A percentile compares a stretch with the other conserved stretches of the same genome.
Conservation (phyloP, 106 monocot genomes). For the Gastrodia elata region DNA sequence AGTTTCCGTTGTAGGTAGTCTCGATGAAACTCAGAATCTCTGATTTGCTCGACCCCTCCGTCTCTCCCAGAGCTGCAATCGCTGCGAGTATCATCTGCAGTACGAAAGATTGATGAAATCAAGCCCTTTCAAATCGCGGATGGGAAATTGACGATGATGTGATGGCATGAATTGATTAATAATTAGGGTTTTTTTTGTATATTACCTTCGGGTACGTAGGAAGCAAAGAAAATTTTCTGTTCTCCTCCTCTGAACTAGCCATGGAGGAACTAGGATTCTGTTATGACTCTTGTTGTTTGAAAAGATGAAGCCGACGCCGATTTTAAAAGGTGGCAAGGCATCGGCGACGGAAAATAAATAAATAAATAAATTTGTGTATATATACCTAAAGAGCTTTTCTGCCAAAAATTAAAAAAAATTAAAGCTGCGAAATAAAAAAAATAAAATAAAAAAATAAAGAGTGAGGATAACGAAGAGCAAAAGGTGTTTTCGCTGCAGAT, state of each 20-base stretch:
- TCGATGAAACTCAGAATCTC: constrained; percentile 65
- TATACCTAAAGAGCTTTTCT: not conserved
- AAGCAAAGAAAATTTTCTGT: not conserved
- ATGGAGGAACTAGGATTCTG: not conserved
- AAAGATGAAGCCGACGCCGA: not conserved
- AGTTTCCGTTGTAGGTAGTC: constrained; percentile 32
- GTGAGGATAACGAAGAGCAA: not conserved
- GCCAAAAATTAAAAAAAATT: no score
- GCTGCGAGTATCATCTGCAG: constrained; percentile 72
- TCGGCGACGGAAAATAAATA: not conserved
- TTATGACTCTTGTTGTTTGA: not conserved
- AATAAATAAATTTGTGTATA: not conserved
- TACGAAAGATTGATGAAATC: not conserved
- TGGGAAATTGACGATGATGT: not conserved
- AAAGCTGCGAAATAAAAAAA: no score
- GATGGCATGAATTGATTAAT: not conserved
- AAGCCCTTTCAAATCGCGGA: not conserved
- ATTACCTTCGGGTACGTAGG: not conserved
- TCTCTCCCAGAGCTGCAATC: constrained; percentile 42
- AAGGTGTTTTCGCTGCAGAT: not conserved
- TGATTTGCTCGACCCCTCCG: constrained; percentile 57
- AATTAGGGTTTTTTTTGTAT: not conserved
- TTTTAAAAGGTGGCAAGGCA: constrained; percentile 1
- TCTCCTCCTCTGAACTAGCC: constrained; percentile 2
- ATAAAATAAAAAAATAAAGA: constrained; percentile 2